These are phyloP conservation scores for Scalesia atractyloides DNA, from an alignment of 129 eudicot genomes.

Conservation along the genomic window DNA sequence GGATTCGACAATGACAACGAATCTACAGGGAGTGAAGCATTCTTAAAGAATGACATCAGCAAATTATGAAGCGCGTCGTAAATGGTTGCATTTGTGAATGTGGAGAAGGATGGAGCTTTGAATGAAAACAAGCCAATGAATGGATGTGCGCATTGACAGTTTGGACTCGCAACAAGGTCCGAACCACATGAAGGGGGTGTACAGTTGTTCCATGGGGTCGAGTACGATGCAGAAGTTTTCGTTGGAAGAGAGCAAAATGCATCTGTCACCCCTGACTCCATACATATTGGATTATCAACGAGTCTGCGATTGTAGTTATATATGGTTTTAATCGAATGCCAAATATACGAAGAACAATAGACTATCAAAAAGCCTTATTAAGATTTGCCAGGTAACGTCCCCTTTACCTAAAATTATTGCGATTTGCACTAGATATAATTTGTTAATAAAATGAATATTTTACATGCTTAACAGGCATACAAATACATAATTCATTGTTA, in stretches of 20 bases:
- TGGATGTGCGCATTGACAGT: constrained; percentile 66
- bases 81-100: constrained; percentile 35
- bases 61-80: constrained; percentile 35
- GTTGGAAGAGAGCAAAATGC: constrained; percentile 41
- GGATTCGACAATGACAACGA: constrained; percentile 51
- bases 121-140: constrained; percentile 54
- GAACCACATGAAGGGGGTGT: constrained; percentile 40
- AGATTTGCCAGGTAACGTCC: background rate
- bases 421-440: background rate
- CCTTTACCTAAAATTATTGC: background rate
- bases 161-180: constrained; percentile 53
- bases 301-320: constrained; percentile 42
- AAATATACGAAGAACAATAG: background rate
- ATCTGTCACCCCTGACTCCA: constrained; percentile 34
- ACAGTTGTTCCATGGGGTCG: constrained; percentile 51
- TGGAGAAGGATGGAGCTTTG: constrained; percentile 69
- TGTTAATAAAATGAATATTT: background rate
- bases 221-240: constrained; percentile 34
- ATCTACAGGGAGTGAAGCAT: constrained; percentile 47
- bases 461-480: background rate
- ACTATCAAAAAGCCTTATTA: background rate
- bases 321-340: background rate
- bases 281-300: constrained; percentile 55
- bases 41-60: constrained; percentile 36
- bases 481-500: no score